phyloP scores from a whole-genome alignment of 148 eudicot species.

The Dysphania ambrosioides region DNA sequence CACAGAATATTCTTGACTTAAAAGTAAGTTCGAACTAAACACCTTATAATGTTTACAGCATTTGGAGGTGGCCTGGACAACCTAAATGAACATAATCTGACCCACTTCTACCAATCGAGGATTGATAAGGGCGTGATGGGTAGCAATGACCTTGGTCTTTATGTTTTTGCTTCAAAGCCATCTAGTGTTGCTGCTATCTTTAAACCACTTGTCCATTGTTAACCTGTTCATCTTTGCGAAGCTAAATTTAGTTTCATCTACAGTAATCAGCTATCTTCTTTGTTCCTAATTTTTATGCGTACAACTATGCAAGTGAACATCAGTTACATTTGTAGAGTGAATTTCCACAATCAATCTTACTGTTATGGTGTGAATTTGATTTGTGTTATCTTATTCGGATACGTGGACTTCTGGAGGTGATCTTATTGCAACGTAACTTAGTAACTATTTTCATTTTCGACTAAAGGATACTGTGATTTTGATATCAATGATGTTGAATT shows the following conservation, averaged over 20 bases:
- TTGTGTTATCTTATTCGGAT: not conserved
- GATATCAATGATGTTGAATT: too few relatives aligned
- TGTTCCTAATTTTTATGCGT: not conserved
- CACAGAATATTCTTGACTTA: slow-evolving; percentile 78
- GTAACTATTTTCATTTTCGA: not conserved
- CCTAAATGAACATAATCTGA: not conserved
- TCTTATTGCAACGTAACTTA: not conserved
- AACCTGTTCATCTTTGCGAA: not conserved
- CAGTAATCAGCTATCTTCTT: not conserved
- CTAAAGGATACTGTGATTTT: too few relatives aligned
- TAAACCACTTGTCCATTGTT: slow-evolving; percentile 25
- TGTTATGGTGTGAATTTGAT: not conserved
- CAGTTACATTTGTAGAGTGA: slow-evolving; percentile 1
- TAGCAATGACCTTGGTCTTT: slow-evolving; percentile 66
- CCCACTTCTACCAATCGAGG: slow-evolving; percentile 63
- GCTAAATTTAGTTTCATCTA: not conserved
- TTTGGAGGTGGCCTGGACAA: not conserved
- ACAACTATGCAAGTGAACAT: not conserved
- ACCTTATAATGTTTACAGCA: not conserved
- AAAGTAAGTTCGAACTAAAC: slow-evolving; percentile 44
- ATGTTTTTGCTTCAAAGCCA: slow-evolving; percentile 86
- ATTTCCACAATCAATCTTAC: not conserved
- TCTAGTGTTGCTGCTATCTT: slow-evolving; percentile 90
- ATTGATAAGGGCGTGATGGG: slow-evolving; percentile 69
- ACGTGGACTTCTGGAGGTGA: not conserved